Percentiles rank a stretch among this genome's conserved stretches.
These are phyloP conservation scores for Fraxinus velutina DNA, from an alignment of 305 asterid species.

Conservation along the genomic window DNA sequence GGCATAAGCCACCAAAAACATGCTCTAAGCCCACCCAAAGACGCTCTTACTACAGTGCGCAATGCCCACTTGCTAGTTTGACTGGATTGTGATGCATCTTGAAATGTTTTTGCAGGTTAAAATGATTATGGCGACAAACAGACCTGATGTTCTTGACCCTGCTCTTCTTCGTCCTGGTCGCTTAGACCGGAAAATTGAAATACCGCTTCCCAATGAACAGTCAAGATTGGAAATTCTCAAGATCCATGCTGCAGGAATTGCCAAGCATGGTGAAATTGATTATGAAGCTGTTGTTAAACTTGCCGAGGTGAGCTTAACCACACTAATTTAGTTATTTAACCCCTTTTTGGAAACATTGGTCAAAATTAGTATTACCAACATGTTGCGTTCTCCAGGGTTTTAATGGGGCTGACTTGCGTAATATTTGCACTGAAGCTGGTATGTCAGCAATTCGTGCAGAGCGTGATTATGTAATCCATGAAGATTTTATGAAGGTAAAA, in stretches of 20 bases:
- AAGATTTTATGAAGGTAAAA: slow-evolving; percentile 92
- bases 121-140: slow-evolving; percentile 90
- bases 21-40: neutral
- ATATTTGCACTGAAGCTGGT: slow-evolving; percentile 88
- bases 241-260: slow-evolving; percentile 92
- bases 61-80: neutral
- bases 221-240: slow-evolving; percentile 91
- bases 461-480: slow-evolving; percentile 95
- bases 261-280: slow-evolving; percentile 96
- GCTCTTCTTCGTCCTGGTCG: slow-evolving; percentile 97
- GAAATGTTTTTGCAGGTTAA: slow-evolving; percentile 54
- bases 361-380: neutral
- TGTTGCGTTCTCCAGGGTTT: slow-evolving; percentile 49
- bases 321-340: neutral
- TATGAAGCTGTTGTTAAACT: slow-evolving; percentile 94
- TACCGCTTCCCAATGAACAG: slow-evolving; percentile 89
- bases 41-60: neutral
- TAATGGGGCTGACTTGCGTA: slow-evolving; percentile 86
- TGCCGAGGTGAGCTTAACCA: slow-evolving; percentile 64
- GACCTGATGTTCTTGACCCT: slow-evolving; percentile 92
- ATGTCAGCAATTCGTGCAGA: slow-evolving; percentile 85
- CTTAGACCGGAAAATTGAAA: slow-evolving; percentile 81
- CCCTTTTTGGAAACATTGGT: neutral
- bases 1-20: neutral
- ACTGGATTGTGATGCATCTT: slow-evolving; percentile 15